A percentile compares a stretch with the other conserved stretches of the same genome.
Conservation (phyloP, 129 eudicot species). For the Dittrichia graveolens region DNA sequence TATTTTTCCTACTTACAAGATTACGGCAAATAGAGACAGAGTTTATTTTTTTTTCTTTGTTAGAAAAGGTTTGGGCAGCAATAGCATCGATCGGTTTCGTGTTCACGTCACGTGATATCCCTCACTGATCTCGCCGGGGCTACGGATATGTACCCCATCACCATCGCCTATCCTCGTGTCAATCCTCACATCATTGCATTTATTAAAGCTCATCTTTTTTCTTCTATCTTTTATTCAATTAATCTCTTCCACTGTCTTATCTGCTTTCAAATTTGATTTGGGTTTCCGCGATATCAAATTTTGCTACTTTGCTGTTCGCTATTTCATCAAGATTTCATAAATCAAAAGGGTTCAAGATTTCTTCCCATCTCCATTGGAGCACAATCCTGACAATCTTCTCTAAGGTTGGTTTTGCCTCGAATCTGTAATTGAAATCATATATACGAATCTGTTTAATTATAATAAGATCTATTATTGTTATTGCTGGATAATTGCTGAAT, state of each 20-base stretch:
- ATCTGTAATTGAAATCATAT: not conserved
- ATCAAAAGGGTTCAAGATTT: not conserved
- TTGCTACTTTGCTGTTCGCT: too few species aligned
- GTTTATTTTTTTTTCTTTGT: too few species aligned
- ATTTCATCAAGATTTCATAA: too few species aligned
- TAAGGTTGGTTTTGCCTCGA: constrained; percentile 18
- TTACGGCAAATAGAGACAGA: too few species aligned
- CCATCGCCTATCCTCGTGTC: constrained; percentile 4
- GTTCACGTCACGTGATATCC: constrained; percentile 14
- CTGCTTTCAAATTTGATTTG: not conserved
- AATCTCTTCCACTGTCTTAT: not conserved
- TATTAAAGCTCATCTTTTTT: not conserved
- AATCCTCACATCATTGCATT: constrained; percentile 17
- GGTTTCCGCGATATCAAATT: constrained; percentile 5
- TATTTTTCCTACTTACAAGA: too few species aligned
- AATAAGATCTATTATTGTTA: too few species aligned
- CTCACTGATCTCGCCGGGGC: not conserved
- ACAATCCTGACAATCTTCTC: not conserved
- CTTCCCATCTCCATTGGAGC: constrained; percentile 3
- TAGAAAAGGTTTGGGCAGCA: too few species aligned
- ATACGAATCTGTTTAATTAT: not conserved
- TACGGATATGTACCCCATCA: constrained; percentile 10
- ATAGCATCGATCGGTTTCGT: not conserved
- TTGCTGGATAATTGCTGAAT: too few species aligned
- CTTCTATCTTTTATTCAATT: not conserved